A percentile compares a stretch with the other conserved stretches of the same genome.
Conservation (phyloP, 441 rosid species). For the Metrosideros polymorpha region DNA sequence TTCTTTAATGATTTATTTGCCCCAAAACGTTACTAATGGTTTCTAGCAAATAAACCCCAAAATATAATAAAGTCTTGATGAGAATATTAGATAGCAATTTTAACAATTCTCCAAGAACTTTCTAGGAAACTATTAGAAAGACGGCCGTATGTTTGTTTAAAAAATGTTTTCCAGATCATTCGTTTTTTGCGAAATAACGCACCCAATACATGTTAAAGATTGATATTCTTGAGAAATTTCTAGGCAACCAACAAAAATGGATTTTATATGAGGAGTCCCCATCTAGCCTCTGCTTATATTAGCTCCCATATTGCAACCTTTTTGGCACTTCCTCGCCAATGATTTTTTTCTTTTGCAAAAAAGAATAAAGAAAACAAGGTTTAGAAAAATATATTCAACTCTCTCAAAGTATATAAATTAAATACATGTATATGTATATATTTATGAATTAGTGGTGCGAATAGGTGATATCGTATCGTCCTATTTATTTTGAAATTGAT, state of each 20-base stretch:
- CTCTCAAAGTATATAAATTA: neutral
- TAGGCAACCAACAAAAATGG: neutral
- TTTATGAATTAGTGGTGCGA: neutral
- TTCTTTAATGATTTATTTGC: too few relatives aligned
- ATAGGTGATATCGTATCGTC: neutral
- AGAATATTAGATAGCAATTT: too few relatives aligned
- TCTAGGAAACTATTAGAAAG: too few relatives aligned
- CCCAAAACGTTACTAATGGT: too few relatives aligned
- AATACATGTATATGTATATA: neutral
- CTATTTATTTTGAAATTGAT: neutral
- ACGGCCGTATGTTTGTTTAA: too few relatives aligned
- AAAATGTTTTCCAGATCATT: too few relatives aligned
- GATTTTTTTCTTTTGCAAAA: too few relatives aligned
- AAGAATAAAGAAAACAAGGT: neutral
- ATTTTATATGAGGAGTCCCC: neutral
- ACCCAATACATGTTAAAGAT: neutral
- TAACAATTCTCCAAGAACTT: too few relatives aligned
- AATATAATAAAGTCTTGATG: too few relatives aligned
- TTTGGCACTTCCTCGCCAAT: neutral
- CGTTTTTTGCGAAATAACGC: neutral
- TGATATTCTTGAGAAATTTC: neutral
- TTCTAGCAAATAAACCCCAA: too few relatives aligned
- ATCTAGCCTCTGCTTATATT: neutral
- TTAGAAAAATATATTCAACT: neutral
- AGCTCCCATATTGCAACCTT: neutral